Evolutionary conservation across 805 yeast genomes (phyloP).

Genomic region (Barnettozyma sp.): DNA sequence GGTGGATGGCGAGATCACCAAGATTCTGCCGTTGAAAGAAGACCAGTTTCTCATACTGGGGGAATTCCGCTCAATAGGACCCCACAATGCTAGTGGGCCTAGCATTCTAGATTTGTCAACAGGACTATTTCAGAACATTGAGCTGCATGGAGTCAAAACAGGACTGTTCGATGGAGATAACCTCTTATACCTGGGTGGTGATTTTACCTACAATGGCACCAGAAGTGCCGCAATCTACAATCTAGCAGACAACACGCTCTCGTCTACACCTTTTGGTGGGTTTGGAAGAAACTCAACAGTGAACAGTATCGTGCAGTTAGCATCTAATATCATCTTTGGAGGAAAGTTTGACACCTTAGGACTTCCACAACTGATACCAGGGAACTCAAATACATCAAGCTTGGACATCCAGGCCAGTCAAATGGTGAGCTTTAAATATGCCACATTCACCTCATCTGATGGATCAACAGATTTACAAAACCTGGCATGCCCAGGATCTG

Average conservation of each 20-base stretch:
- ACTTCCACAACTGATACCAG: constrained; percentile 21
- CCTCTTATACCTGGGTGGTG: constrained; percentile 75
- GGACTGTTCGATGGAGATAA: constrained; percentile 43
- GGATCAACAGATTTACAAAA: constrained; percentile 24
- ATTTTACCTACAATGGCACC: constrained; percentile 46
- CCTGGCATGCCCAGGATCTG: constrained; percentile 45
- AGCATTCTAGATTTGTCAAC: constrained; percentile 28
- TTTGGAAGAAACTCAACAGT: constrained; percentile 55
- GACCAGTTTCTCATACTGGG: constrained; percentile 31
- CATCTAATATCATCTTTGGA: constrained; percentile 61
- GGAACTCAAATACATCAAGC: constrained; percentile 33
- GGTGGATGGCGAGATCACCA: constrained; percentile 14
- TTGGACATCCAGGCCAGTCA: constrained; percentile 49
- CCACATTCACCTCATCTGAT: constrained; percentile 42
- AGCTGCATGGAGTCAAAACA: constrained; percentile 35
- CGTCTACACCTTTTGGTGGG: constrained; percentile 64
- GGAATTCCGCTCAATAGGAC: constrained; percentile 19
- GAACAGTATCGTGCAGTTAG: constrained; percentile 52
- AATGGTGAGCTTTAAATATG: constrained; percentile 50
- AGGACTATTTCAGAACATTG: constrained; percentile 16
- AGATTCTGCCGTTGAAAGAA: constrained; percentile 26
- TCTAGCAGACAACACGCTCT: constrained; percentile 33
- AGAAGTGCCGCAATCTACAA: constrained; percentile 64
- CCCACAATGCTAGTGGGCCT: constrained; percentile 25
- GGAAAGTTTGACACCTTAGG: constrained; percentile 56